Percentiles rank a stretch among this genome's conserved stretches.
Evolutionary conservation across 2,329 filamentous ascomycete genomes (phyloP).

Genomic region (Fusarium sp.): DNA sequence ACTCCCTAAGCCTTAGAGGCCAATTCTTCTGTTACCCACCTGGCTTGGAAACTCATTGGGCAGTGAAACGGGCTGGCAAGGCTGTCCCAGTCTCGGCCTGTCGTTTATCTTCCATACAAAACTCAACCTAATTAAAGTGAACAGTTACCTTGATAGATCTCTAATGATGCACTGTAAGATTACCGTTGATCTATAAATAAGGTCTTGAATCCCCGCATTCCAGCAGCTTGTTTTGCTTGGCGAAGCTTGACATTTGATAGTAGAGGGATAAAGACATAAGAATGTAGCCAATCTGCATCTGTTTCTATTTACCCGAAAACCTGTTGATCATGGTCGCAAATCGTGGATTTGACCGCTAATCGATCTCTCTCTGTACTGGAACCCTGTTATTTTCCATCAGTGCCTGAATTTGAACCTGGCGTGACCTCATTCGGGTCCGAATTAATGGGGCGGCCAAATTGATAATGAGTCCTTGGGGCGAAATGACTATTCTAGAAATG

Average conservation of each 20-base stretch:
- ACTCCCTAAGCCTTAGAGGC: too few species aligned
- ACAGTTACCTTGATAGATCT: not conserved
- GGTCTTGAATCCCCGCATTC: not conserved
- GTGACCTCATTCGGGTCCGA: conserved; percentile 18
- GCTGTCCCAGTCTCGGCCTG: not conserved
- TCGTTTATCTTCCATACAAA: not conserved
- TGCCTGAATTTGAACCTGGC: conserved; percentile 14
- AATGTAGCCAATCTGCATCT: not conserved
- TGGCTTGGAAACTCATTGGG: not conserved
- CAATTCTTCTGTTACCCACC: too few species aligned
- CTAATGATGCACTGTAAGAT: not conserved
- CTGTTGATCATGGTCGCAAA: conserved; percentile 8
- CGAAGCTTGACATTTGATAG: conserved; percentile 15
- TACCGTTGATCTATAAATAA: not conserved
- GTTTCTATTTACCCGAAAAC: not conserved
- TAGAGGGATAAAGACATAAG: not conserved
- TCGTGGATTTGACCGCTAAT: conserved; percentile 16
- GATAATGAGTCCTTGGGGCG: conserved; percentile 1
- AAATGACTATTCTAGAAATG: conserved; percentile 21
- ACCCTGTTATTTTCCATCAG: conserved; percentile 14
- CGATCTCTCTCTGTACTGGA: not conserved
- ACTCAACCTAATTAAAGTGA: not conserved
- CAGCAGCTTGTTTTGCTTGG: not conserved
- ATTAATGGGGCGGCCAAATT: not conserved
- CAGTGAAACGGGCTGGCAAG: not conserved